Conservation (phyloP, 768 basidiomycete genomes). For the Naematelia aurantialba region DNA sequence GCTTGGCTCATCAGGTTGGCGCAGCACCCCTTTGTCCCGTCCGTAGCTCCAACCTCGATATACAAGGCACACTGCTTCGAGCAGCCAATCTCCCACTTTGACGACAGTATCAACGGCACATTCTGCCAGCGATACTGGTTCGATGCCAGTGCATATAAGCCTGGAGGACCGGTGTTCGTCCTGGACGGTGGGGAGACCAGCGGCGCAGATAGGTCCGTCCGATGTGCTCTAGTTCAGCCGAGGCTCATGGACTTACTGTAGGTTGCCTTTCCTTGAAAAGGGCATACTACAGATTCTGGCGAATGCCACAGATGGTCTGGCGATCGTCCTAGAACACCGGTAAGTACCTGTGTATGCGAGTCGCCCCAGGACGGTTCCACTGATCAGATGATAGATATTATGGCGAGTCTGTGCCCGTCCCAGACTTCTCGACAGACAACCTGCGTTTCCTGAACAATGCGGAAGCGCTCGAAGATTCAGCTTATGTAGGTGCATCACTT, state of each 20-base stretch:
- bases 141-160: conserved; percentile 71
- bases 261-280: conserved; percentile 61
- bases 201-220: conserved; percentile 60
- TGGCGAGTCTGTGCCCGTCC: conserved; percentile 72
- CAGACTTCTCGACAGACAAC: conserved; percentile 74
- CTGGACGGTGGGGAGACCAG: conserved; percentile 91
- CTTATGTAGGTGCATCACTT: conserved; percentile 52
- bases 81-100: conserved; percentile 83
- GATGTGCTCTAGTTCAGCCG: neutral
- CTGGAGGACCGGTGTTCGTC: conserved; percentile 78
- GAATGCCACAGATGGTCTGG: conserved; percentile 78
- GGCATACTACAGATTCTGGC: conserved; percentile 84
- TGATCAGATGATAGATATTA: conserved; percentile 54
- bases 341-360: conserved; percentile 39
- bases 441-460: conserved; percentile 84
- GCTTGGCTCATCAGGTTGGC: neutral
- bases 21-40: neutral
- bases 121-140: conserved; percentile 93
- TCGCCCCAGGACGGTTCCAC: neutral
- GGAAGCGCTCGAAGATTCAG: conserved; percentile 85
- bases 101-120: conserved; percentile 57
- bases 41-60: neutral
- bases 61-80: conserved; percentile 59
- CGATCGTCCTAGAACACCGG: conserved; percentile 86
- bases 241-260: conserved; percentile 10